Evolutionary conservation across 768 basidiomycete genomes (phyloP).

Genomic region (Kwoniella newhampshirensis): DNA sequence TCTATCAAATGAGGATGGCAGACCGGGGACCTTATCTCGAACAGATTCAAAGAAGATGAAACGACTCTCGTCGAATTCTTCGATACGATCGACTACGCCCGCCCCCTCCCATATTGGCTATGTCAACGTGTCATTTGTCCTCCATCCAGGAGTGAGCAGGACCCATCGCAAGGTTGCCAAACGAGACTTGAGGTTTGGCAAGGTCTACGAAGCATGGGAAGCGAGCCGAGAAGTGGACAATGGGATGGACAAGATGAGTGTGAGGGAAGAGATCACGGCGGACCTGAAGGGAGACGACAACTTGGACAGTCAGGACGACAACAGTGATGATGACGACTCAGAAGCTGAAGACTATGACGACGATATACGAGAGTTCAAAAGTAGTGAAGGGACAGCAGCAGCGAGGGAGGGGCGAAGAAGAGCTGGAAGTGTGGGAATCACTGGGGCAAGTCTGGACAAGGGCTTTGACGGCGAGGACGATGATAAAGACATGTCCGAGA

Average conservation of each 20-base stretch:
- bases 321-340: conserved; percentile 22
- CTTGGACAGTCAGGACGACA: conserved; percentile 15
- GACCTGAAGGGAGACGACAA: conserved; percentile 12
- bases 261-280: conserved; percentile 9
- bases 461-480: conserved; percentile 16
- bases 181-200: conserved; percentile 41
- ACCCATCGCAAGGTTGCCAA: conserved; percentile 46
- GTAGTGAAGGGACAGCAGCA: background rate
- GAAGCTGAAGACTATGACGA: conserved; percentile 8
- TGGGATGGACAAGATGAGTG: conserved; percentile 23
- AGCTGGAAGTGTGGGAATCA: conserved; percentile 6
- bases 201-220: conserved; percentile 53
- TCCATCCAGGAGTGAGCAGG: conserved; percentile 41
- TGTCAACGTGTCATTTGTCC: conserved; percentile 29
- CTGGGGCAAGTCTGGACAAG: conserved; percentile 5
- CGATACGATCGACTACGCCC: conserved; percentile 5
- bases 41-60: background rate
- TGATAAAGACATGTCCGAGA: conserved; percentile 21
- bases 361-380: background rate
- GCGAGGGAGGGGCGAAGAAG: background rate
- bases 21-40: background rate
- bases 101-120: conserved; percentile 13
- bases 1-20: too few species aligned
- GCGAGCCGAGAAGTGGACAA: conserved; percentile 21
- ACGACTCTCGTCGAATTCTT: conserved; percentile 4